Evolutionary conservation across 176 grass and related monocot genomes (phyloP).

Genomic region (Bromus sterilis): DNA sequence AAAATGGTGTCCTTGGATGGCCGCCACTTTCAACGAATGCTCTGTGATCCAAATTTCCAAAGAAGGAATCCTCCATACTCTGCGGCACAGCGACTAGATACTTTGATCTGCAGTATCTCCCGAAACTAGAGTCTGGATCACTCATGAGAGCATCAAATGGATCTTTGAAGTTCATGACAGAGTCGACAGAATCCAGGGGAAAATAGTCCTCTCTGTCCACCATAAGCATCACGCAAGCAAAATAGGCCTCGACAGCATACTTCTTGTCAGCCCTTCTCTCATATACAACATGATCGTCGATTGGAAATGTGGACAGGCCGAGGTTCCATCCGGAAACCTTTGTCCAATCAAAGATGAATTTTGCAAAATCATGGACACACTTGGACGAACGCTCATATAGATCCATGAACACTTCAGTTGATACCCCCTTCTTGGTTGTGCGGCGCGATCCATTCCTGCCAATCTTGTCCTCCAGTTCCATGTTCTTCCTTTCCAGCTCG

Average conservation of each 20-base stretch:
- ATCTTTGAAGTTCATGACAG: conserved; percentile 45
- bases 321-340: conserved; percentile 66
- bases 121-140: conserved; percentile 54
- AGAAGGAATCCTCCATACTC: conserved; percentile 68
- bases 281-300: conserved; percentile 29
- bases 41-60: conserved; percentile 74
- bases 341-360: conserved; percentile 43
- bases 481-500: conserved; percentile 36
- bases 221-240: conserved; percentile 54
- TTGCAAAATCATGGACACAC: conserved; percentile 65
- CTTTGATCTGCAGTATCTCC: conserved; percentile 67
- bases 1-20: conserved; percentile 89
- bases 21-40: conserved; percentile 46
- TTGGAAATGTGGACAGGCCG: conserved; percentile 1
- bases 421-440: conserved; percentile 1
- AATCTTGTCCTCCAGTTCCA: conserved; percentile 34
- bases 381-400: conserved; percentile 33
- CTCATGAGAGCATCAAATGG: conserved; percentile 64
- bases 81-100: conserved; percentile 43
- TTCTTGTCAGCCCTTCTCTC: conserved; percentile 56
- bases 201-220: conserved; percentile 10
- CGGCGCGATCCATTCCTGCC: neutral
- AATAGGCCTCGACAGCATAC: conserved; percentile 58
- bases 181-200: conserved; percentile 37
- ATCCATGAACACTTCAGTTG: conserved; percentile 39